A percentile compares a stretch with the other conserved stretches of the same genome.
phyloP scores from a whole-genome alignment of 2,329 filamentous ascomycete species.

The Tolypocladium album region DNA sequence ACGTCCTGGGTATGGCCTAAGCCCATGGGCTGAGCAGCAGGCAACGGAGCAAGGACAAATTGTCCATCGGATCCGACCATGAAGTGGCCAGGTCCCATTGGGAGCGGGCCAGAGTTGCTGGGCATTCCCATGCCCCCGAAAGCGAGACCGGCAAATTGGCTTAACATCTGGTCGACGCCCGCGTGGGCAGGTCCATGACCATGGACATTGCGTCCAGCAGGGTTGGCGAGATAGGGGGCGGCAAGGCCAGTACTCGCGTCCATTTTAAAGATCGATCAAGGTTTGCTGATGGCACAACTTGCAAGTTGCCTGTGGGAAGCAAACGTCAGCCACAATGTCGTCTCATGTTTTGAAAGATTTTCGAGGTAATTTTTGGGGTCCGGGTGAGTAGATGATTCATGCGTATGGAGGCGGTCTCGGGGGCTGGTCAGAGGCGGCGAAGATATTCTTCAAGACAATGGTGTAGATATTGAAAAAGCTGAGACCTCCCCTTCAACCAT shows the following conservation, averaged over 20 bases:
- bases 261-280: slow-evolving; percentile 19
- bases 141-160: slow-evolving; percentile 26
- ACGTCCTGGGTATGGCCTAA: slow-evolving; percentile 22
- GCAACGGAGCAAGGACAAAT: slow-evolving; percentile 25
- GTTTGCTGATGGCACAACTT: slow-evolving; percentile 24
- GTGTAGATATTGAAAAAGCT: background rate
- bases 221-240: slow-evolving; percentile 19
- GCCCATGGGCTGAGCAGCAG: slow-evolving; percentile 20
- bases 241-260: slow-evolving; percentile 21
- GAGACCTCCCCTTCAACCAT: background rate
- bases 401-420: background rate
- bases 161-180: slow-evolving; percentile 21
- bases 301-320: slow-evolving; percentile 8
- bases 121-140: slow-evolving; percentile 23
- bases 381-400: no score
- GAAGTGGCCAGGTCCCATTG: slow-evolving; percentile 24
- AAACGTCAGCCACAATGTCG: background rate
- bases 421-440: background rate
- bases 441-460: background rate
- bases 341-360: no score
- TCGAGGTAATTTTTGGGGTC: no score
- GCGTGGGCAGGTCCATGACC: slow-evolving; percentile 17
- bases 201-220: slow-evolving; percentile 16
- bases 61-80: slow-evolving; percentile 28
- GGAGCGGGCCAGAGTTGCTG: slow-evolving; percentile 15